Evolutionary conservation across 2,329 filamentous ascomycete genomes (phyloP).

Genomic region (Zarea fungicola): DNA sequence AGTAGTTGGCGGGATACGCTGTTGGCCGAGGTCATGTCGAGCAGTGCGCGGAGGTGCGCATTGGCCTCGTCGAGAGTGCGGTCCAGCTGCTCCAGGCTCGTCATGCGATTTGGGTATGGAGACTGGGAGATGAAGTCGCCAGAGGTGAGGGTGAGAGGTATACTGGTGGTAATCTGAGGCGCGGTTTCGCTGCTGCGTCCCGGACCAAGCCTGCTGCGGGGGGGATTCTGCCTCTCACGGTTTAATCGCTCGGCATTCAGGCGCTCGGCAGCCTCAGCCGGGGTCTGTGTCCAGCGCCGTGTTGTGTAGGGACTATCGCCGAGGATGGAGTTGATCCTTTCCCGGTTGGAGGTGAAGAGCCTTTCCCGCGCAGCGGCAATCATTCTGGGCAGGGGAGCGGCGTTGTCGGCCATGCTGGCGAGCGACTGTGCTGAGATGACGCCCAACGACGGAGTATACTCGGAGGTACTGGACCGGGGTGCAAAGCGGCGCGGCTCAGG

Average conservation of each 20-base stretch:
- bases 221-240: no score
- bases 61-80: slow-evolving; percentile 38
- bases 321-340: slow-evolving; percentile 5
- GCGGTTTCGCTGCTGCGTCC: no score
- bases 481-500: neutral
- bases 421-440: neutral
- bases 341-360: neutral
- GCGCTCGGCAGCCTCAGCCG: neutral
- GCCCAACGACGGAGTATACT: neutral
- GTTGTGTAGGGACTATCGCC: slow-evolving; percentile 10
- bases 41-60: slow-evolving; percentile 37
- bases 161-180: neutral
- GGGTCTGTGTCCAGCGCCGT: slow-evolving; percentile 4
- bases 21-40: slow-evolving; percentile 34
- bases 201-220: no score
- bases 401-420: neutral
- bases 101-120: neutral
- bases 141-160: neutral
- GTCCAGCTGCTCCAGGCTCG: slow-evolving; percentile 33
- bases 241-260: no score
- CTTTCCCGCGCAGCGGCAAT: slow-evolving; percentile 2
- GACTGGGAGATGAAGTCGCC: neutral
- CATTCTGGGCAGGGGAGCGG: neutral
- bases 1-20: slow-evolving; percentile 24
- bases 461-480: neutral